Conservation (phyloP, 2,329 filamentous ascomycete genomes). For the Herpomyces periplanetae region DNA sequence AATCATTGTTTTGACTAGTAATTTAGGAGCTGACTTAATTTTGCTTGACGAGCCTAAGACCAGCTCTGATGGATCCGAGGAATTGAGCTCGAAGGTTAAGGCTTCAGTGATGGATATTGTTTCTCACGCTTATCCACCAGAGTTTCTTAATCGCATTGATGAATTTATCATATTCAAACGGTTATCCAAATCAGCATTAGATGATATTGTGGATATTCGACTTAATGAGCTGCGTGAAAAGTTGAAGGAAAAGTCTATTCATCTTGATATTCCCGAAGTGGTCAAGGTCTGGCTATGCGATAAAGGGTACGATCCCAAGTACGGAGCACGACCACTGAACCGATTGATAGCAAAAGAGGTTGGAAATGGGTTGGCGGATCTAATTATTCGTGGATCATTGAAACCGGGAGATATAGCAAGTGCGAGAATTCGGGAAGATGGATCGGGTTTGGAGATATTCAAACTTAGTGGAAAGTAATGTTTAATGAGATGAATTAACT, state of each 20-base stretch:
- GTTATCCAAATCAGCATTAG: constrained; percentile 30
- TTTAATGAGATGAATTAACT: no score
- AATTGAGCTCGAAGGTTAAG: constrained; percentile 31
- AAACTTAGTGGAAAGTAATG: no score
- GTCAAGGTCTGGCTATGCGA: constrained; percentile 61
- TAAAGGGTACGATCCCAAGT: constrained; percentile 58
- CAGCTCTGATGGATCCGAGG: constrained; percentile 15
- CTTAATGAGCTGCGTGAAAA: constrained; percentile 43
- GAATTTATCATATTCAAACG: constrained; percentile 89
- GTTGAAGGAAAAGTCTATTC: constrained; percentile 51
- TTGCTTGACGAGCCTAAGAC: constrained; percentile 23
- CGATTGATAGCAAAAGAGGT: constrained; percentile 64
- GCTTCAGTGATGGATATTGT: constrained; percentile 64
- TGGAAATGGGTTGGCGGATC: constrained; percentile 51
- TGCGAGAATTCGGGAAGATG: constrained; percentile 11
- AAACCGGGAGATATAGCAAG: constrained; percentile 30
- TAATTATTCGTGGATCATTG: constrained; percentile 54
- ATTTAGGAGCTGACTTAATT: constrained; percentile 65
- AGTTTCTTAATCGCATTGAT: constrained; percentile 85
- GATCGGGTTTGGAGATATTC: no score
- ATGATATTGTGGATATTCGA: constrained; percentile 76
- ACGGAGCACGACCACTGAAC: constrained; percentile 63
- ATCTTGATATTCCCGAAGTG: constrained; percentile 23
- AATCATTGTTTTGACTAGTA: constrained; percentile 79
- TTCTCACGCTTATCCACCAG: constrained; percentile 30